Evolutionary conservation across 306 rosid genomes (phyloP), one percentile per base, ranked within the genome.

Genomic region (Lathyrus oleraceus): DNA sequence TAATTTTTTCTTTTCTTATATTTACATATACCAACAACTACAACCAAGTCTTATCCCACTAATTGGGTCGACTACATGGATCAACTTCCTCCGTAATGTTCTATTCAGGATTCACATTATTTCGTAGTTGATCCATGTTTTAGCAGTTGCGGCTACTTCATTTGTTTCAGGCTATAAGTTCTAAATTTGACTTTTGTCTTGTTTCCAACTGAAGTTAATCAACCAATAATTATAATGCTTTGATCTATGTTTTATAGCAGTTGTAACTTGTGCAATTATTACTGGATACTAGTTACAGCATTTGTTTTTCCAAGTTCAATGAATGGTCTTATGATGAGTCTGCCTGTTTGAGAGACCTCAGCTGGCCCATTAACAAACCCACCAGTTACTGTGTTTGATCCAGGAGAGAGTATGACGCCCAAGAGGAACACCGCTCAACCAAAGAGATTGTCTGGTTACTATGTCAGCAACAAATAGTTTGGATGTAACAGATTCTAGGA

Each of bases 191-290:
- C 47, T 65, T 42, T 65, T 67, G 47, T 21, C 65, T 73, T 52
- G 56, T 48, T 74, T 82, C 64, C 96, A 87, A 96, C 88, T 75
- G 97, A 94, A 90, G 94, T 88, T 69, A 94, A 94, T 83, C 97
- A 94, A 63, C 90, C 97, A 6, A 90, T 94, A 70, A 87, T 94
- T 54, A 87, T 88, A 87, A 94, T 40, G 16, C 15, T 45, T 45
- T 14, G 8, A 30, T 70, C 47, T n/a, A 48, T 56, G 53, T 64
- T 69, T 38, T 23, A 44, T 62, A 23, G 66, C 10, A 9, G 25
- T 63, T 44, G 23, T 16, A 40, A 45, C 36, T 25, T 64, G 27
- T 74, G 61, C 58, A 62, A 15, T 47, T 42, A 44, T 8, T 43
- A 25, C 16, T 62, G 39, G 28, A 35, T 53, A 30, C 44, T 11